phyloP scores from a whole-genome alignment of 768 basidiomycete genomes.

The Dioszegia aurantiaca region DNA sequence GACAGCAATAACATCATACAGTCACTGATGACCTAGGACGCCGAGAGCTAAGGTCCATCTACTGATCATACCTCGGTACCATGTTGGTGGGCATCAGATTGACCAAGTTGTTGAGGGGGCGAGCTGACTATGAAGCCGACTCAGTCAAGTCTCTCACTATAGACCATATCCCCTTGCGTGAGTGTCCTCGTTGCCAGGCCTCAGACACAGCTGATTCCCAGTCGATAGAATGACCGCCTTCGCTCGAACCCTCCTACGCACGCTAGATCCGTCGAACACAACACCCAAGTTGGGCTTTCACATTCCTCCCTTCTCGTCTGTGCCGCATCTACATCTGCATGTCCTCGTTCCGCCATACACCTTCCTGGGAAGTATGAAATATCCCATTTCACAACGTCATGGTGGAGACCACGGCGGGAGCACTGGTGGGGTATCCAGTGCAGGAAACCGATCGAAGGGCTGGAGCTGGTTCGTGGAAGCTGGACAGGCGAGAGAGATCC shows the following conservation, averaged over 20 bases:
- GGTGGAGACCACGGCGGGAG: neutral
- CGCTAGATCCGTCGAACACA: neutral
- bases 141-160: constrained; percentile 32
- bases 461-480: constrained; percentile 38
- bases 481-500: constrained; percentile 27
- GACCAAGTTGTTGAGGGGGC: neutral
- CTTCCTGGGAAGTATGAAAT: constrained; percentile 37
- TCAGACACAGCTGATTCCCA: constrained; percentile 12
- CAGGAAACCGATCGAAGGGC: constrained; percentile 23
- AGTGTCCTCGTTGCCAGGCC: too few relatives aligned
- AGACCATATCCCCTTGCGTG: constrained; percentile 39
- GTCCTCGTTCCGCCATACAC: constrained; percentile 38
- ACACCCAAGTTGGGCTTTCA: constrained; percentile 43
- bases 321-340: constrained; percentile 49
- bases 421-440: neutral
- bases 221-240: constrained; percentile 28
- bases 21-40: constrained; percentile 14
- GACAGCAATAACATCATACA: neutral
- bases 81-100: constrained; percentile 25
- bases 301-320: constrained; percentile 51
- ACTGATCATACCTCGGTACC: constrained; percentile 43
- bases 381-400: constrained; percentile 22
- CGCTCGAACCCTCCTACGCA: constrained; percentile 15
- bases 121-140: constrained; percentile 7
- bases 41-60: constrained; percentile 41